Conservation (phyloP, 768 basidiomycete genomes). For the Kwoniella dendrophila region DNA sequence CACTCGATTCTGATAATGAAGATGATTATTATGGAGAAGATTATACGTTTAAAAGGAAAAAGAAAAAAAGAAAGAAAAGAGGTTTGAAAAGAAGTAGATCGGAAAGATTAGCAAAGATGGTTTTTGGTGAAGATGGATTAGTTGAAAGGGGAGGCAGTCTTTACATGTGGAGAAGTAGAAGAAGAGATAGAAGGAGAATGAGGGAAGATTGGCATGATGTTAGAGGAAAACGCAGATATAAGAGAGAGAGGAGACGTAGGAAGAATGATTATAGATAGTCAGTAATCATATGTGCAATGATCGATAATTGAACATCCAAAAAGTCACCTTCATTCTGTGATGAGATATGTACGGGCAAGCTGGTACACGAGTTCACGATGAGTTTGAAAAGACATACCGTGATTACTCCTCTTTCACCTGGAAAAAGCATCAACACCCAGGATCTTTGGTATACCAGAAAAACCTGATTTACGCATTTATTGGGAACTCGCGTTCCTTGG, state of each 20-base stretch:
- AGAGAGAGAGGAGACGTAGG: background rate
- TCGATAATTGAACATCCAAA: background rate
- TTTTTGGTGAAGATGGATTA: background rate
- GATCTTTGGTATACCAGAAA: no score
- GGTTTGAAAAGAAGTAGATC: background rate
- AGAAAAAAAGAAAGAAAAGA: background rate
- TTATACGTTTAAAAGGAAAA: background rate
- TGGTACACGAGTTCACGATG: no score
- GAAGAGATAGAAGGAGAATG: background rate
- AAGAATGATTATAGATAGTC: conserved; percentile 4
- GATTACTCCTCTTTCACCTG: no score
- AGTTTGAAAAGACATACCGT: no score
- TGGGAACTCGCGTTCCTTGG: no score
- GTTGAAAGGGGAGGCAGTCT: background rate
- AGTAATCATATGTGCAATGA: background rate
- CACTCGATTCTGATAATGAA: background rate
- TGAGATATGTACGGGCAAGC: no score
- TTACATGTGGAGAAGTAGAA: conserved; percentile 2
- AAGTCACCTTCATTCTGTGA: background rate
- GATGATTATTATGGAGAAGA: background rate
- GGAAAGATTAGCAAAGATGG: background rate
- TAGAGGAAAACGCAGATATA: background rate
- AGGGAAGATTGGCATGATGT: conserved; percentile 1
- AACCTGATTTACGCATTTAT: no score
- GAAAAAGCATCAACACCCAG: no score